Conservation (phyloP, 495 filamentous ascomycete genomes). For the Podospora pseudoanserina region DNA sequence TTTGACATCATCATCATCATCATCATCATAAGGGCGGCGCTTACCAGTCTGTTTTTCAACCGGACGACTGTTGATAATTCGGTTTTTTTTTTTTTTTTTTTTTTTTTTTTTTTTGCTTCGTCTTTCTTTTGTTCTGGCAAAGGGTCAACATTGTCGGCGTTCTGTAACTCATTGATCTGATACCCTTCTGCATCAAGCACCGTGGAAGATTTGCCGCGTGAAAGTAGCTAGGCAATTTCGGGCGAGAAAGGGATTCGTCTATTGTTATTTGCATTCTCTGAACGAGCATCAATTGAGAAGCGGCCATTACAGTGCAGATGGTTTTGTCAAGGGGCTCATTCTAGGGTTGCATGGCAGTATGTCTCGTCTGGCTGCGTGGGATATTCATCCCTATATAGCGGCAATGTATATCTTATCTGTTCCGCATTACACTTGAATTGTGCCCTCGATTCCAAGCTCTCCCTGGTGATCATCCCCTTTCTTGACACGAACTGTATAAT, state of each 20-base stretch:
- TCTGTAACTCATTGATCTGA: slow-evolving; percentile 28
- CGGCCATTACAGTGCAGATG: neutral
- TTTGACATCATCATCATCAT: neutral
- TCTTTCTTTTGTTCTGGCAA: slow-evolving; percentile 19
- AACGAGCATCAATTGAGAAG: neutral
- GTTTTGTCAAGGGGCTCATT: neutral
- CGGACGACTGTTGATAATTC: slow-evolving; percentile 22
- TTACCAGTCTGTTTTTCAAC: slow-evolving; percentile 3
- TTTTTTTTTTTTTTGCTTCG: slow-evolving; percentile 9
- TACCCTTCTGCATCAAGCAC: slow-evolving; percentile 34
- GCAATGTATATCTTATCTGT: neutral
- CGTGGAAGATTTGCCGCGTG: slow-evolving; percentile 5
- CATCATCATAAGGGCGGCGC: slow-evolving; percentile 9
- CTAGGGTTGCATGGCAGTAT: neutral
- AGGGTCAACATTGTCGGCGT: slow-evolving; percentile 28
- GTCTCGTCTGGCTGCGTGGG: neutral
- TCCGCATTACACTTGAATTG: neutral
- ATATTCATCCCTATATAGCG: slow-evolving; percentile 6
- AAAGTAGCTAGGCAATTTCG: slow-evolving; percentile 10
- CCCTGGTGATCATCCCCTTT: neutral
- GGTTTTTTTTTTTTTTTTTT: slow-evolving; percentile 6
- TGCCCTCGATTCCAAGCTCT: neutral
- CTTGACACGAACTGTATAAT: neutral
- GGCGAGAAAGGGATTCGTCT: neutral
- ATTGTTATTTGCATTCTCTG: slow-evolving; percentile 3